Evolutionary conservation across 257 asterid genomes (phyloP).

Genomic region (Cinchona pubescens): DNA sequence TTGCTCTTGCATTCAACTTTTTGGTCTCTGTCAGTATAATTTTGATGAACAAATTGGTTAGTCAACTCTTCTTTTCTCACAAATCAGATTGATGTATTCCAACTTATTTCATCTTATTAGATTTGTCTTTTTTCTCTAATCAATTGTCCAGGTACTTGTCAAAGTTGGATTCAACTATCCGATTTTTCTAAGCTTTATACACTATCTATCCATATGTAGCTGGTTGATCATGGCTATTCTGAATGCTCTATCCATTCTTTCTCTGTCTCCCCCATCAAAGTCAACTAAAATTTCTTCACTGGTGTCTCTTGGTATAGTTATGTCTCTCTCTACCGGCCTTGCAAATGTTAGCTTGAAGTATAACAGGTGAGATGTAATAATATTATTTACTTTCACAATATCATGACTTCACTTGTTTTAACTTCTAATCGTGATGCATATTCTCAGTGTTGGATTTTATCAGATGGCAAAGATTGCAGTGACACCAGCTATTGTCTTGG

Average conservation of each 20-base stretch:
- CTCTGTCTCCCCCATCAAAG: slow-evolving; percentile 77
- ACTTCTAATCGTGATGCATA: slow-evolving; percentile 20
- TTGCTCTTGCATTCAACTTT: slow-evolving; percentile 85
- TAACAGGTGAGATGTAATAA: slow-evolving; percentile 59
- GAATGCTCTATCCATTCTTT: slow-evolving; percentile 65
- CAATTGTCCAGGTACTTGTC: slow-evolving; percentile 76
- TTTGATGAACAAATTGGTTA: slow-evolving; percentile 92
- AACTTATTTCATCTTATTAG: not conserved
- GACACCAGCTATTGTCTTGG: slow-evolving; percentile 88
- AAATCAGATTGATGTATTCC: not conserved
- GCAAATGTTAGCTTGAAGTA: slow-evolving; percentile 97
- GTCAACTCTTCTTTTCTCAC: slow-evolving; percentile 16
- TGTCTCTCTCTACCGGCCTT: slow-evolving; percentile 98
- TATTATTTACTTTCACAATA: not conserved
- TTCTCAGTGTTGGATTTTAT: slow-evolving; percentile 88
- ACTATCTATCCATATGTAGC: slow-evolving; percentile 83
- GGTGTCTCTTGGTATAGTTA: slow-evolving; percentile 88
- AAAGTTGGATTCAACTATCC: slow-evolving; percentile 86
- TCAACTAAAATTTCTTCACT: slow-evolving; percentile 68
- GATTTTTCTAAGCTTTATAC: slow-evolving; percentile 83
- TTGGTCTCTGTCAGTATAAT: slow-evolving; percentile 86
- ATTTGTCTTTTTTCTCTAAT: slow-evolving; percentile 12
- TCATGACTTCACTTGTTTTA: slow-evolving; percentile 13
- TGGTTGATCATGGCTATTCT: slow-evolving; percentile 88
- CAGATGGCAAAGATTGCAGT: slow-evolving; percentile 99